Evolutionary conservation across 176 grass and related monocot genomes (phyloP).

Genomic region (Carex myosuroides): DNA sequence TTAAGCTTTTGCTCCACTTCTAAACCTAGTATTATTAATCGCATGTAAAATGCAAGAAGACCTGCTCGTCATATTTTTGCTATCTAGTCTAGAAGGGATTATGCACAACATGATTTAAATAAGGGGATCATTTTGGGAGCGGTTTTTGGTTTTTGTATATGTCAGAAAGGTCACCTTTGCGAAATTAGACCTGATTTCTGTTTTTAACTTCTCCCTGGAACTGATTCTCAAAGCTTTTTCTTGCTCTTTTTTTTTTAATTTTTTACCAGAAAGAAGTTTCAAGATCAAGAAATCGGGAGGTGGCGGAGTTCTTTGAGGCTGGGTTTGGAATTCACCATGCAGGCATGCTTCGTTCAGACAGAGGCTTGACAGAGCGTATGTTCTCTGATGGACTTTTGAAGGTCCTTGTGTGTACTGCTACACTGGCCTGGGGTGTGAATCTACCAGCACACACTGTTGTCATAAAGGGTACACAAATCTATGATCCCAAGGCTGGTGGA

Average conservation of each 20-base stretch:
- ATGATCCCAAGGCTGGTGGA: conserved; percentile 95
- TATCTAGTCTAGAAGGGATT: too few species aligned
- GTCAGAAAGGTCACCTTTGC: too few species aligned
- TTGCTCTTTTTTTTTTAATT: background rate
- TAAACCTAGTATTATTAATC: too few species aligned
- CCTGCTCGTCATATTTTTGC: too few species aligned
- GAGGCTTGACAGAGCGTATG: conserved; percentile 80
- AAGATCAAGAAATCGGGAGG: conserved; percentile 88
- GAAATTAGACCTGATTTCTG: too few species aligned
- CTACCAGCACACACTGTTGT: conserved; percentile 96
- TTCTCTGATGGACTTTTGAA: conserved; percentile 83
- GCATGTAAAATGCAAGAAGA: too few species aligned
- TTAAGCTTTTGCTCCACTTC: too few species aligned
- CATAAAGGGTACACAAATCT: conserved; percentile 97
- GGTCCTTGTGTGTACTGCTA: conserved; percentile 99
- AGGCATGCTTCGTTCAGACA: conserved; percentile 88
- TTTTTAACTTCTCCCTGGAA: background rate
- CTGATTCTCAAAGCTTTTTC: background rate
- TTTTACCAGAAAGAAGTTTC: conserved; percentile 76
- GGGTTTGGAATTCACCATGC: conserved; percentile 97
- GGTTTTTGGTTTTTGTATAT: too few species aligned
- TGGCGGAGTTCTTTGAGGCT: conserved; percentile 84
- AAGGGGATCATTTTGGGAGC: too few species aligned
- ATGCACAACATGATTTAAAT: too few species aligned
- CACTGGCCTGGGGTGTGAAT: conserved; percentile 97